These are phyloP conservation scores for Lactifluus subvellereus DNA, from an alignment of 768 basidiomycete species.

Conservation along the genomic window DNA sequence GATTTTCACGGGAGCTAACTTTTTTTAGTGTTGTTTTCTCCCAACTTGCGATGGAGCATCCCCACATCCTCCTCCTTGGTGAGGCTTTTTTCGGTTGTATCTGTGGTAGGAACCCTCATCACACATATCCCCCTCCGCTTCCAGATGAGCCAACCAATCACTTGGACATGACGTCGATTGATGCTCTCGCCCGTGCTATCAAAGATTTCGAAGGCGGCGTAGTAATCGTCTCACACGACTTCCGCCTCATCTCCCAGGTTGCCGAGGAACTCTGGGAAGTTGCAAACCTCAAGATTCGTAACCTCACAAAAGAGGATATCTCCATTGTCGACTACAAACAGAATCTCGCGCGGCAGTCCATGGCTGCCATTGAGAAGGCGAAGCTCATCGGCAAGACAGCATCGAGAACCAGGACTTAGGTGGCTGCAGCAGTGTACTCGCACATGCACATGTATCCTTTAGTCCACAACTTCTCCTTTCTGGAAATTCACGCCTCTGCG, in stretches of 20 bases:
- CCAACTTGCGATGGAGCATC: slow-evolving; percentile 95
- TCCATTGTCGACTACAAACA: slow-evolving; percentile 93
- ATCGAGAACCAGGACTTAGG: slow-evolving; percentile 59
- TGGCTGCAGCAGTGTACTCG: not conserved
- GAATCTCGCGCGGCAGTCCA: slow-evolving; percentile 74
- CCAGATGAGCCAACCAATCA: slow-evolving; percentile 94
- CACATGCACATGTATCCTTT: slow-evolving; percentile 10
- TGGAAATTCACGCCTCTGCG: not conserved
- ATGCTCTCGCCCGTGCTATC: slow-evolving; percentile 91
- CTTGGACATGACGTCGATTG: slow-evolving; percentile 97
- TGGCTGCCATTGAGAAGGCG: slow-evolving; percentile 86
- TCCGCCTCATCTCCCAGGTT: slow-evolving; percentile 97
- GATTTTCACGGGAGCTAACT: slow-evolving; percentile 18
- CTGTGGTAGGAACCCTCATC: slow-evolving; percentile 7
- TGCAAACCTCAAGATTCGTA: slow-evolving; percentile 86
- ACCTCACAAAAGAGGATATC: slow-evolving; percentile 87
- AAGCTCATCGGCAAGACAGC: slow-evolving; percentile 86
- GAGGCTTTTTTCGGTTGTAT: slow-evolving; percentile 25
- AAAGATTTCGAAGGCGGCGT: slow-evolving; percentile 97
- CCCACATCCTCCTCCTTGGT: slow-evolving; percentile 87
- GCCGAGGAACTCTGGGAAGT: slow-evolving; percentile 99
- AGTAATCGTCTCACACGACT: slow-evolving; percentile 99
- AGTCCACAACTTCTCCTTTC: slow-evolving; percentile 2
- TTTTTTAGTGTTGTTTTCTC: slow-evolving; percentile 81
- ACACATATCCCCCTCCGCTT: not conserved